A percentile compares a stretch with the other conserved stretches of the same genome.
Conservation (phyloP, 2,329 filamentous ascomycete genomes). For the Epichloe typhina region DNA sequence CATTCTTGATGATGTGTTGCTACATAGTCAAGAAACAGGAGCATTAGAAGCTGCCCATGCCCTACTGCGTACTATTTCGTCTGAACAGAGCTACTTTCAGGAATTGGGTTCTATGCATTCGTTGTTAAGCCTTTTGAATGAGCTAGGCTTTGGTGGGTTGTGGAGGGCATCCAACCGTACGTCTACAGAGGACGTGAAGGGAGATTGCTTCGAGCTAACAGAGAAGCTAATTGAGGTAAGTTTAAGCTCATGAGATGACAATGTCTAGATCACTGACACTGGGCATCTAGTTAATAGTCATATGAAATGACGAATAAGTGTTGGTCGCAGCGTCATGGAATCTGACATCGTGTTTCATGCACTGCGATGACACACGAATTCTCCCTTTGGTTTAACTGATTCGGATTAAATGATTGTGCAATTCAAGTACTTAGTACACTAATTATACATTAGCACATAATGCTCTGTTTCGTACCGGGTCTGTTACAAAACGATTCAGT, state of each 20-base stretch:
- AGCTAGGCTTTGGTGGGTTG: constrained; percentile 50
- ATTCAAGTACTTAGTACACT: too few species aligned
- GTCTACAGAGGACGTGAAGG: constrained; percentile 34
- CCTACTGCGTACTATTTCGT: constrained; percentile 45
- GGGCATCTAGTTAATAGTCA: constrained; percentile 5
- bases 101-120: constrained; percentile 33
- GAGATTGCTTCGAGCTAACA: constrained; percentile 39
- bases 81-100: constrained; percentile 35
- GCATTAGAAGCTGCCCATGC: constrained; percentile 48
- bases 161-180: constrained; percentile 44
- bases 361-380: neutral
- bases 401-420: too few species aligned
- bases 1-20: constrained; percentile 47
- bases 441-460: too few species aligned
- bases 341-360: neutral
- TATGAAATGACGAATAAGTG: neutral
- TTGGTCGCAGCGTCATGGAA: neutral
- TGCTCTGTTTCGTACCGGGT: too few species aligned
- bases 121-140: constrained; percentile 40
- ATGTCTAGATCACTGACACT: neutral
- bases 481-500: neutral
- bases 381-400: neutral
- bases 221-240: constrained; percentile 49
- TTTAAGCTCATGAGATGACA: neutral
- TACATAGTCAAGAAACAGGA: constrained; percentile 48